Conservation (phyloP, 208 protist genomes). For the Naegleria gruberi region DNA sequence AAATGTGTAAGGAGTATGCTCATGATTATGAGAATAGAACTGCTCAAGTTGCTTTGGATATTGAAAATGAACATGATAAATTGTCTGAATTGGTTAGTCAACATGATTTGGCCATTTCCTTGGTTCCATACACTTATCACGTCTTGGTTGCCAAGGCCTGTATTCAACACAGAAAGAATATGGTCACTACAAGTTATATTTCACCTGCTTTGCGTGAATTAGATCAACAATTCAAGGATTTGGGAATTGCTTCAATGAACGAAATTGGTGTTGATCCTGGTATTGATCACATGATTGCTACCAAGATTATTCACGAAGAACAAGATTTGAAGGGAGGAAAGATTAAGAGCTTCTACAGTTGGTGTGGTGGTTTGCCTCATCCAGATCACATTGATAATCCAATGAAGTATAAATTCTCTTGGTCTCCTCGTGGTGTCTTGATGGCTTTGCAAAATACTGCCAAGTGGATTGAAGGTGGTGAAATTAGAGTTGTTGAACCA, state of each 20-base stretch:
- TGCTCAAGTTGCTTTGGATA: not conserved
- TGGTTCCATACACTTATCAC: slow-evolving; percentile 43
- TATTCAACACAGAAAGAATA: slow-evolving; percentile 45
- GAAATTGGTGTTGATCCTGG: slow-evolving; percentile 69
- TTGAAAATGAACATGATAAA: slow-evolving; percentile 27
- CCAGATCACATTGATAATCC: slow-evolving; percentile 53
- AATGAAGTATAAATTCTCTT: slow-evolving; percentile 69
- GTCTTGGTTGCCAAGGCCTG: slow-evolving; percentile 46
- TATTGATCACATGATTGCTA: slow-evolving; percentile 50
- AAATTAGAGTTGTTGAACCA: slow-evolving; percentile 10
- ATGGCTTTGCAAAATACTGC: slow-evolving; percentile 38
- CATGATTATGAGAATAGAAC: not conserved
- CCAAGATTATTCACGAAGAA: slow-evolving; percentile 47
- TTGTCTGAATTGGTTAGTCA: slow-evolving; percentile 44
- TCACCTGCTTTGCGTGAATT: slow-evolving; percentile 42
- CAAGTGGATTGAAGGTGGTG: slow-evolving; percentile 37
- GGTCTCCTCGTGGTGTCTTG: slow-evolving; percentile 56
- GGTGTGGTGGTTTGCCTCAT: slow-evolving; percentile 61
- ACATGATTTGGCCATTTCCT: slow-evolving; percentile 48
- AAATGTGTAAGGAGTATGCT: not conserved
- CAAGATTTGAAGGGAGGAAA: slow-evolving; percentile 42
- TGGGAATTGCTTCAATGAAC: slow-evolving; percentile 48
- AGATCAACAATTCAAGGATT: slow-evolving; percentile 36
- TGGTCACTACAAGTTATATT: slow-evolving; percentile 58
- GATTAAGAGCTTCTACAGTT: slow-evolving; percentile 40